Evolutionary conservation across 164 flowering plant genomes (phyloP).

Genomic region (Stephania japonica): DNA sequence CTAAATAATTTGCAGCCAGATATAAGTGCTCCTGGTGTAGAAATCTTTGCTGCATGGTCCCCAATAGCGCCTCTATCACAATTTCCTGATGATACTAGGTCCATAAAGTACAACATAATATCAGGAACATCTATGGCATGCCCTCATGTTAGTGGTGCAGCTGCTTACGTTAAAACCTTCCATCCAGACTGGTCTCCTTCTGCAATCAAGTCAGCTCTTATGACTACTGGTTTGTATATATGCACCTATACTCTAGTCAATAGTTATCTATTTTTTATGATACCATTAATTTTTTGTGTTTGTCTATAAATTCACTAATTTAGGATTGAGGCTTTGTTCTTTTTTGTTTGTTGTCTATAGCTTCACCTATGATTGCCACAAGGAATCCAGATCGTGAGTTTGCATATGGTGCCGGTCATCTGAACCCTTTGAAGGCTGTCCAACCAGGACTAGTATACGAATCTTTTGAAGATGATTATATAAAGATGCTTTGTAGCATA

Average conservation of each 20-base stretch:
- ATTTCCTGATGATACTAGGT: constrained; percentile 23
- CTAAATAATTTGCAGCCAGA: constrained; percentile 42
- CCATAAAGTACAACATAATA: constrained; percentile 11
- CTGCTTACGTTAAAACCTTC: no score
- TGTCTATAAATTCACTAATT: background rate
- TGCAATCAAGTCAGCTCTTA: no score
- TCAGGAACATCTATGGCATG: no score
- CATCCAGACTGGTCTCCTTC: no score
- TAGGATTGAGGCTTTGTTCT: background rate
- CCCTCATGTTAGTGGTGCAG: no score
- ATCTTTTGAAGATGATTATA: no score
- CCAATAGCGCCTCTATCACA: constrained; percentile 17
- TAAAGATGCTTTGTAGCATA: no score
- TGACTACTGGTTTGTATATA: constrained; percentile 40
- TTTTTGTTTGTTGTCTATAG: constrained; percentile 1
- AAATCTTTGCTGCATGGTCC: constrained; percentile 52
- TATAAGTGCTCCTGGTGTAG: constrained; percentile 55
- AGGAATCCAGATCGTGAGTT: constrained; percentile 5
- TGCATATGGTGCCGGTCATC: constrained; percentile 25
- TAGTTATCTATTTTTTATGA: background rate
- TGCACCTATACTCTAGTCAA: background rate
- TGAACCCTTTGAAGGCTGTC: constrained; percentile 28
- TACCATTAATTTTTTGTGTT: background rate
- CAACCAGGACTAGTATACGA: constrained; percentile 29
- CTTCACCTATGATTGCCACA: constrained; percentile 6